Conservation (phyloP, 2,329 filamentous ascomycete genomes). For the Metarhizium sp. region DNA sequence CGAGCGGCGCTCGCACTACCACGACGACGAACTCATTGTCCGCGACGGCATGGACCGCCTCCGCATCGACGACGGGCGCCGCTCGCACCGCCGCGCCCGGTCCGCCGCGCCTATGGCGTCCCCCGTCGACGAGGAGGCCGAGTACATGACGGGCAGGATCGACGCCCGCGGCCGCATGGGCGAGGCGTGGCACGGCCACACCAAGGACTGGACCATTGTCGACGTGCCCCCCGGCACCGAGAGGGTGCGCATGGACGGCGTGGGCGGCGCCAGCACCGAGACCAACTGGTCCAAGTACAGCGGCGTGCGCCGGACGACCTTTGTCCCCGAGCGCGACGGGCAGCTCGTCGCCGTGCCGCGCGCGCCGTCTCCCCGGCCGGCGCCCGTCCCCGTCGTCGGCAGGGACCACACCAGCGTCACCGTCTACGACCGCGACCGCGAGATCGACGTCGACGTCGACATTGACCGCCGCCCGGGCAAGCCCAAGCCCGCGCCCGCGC, state of each 20-base stretch:
- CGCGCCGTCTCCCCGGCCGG: conserved; percentile 14
- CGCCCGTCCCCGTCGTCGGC: conserved; percentile 13
- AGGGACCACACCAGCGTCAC: conserved; percentile 35
- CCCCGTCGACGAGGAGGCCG: conserved; percentile 48
- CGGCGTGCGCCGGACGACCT: conserved; percentile 65
- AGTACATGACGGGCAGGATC: conserved; percentile 48
- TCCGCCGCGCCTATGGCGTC: conserved; percentile 36
- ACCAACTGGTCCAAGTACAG: conserved; percentile 73
- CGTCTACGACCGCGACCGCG: conserved; percentile 35
- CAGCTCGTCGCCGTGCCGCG: conserved; percentile 16
- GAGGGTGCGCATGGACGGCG: conserved; percentile 72
- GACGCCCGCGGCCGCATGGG: conserved; percentile 56
- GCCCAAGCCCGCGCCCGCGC: conserved; percentile 24
- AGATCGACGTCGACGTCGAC: conserved; percentile 46
- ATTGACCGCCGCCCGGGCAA: conserved; percentile 31
- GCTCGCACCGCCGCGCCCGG: conserved; percentile 37
- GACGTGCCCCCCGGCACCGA: conserved; percentile 79
- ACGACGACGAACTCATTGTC: conserved; percentile 60
- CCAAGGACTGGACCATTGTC: conserved; percentile 70
- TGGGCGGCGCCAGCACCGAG: conserved; percentile 65
- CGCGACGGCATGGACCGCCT: conserved; percentile 44
- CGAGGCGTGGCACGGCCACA: conserved; percentile 65
- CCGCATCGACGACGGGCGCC: conserved; percentile 32
- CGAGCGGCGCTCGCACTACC: conserved; percentile 30
- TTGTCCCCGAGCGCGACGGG: conserved; percentile 57